Evolutionary conservation across 495 filamentous ascomycete species (phyloP), one percentile per base, ranked within the genome.

Genomic region (Penicillium arizonense): DNA sequence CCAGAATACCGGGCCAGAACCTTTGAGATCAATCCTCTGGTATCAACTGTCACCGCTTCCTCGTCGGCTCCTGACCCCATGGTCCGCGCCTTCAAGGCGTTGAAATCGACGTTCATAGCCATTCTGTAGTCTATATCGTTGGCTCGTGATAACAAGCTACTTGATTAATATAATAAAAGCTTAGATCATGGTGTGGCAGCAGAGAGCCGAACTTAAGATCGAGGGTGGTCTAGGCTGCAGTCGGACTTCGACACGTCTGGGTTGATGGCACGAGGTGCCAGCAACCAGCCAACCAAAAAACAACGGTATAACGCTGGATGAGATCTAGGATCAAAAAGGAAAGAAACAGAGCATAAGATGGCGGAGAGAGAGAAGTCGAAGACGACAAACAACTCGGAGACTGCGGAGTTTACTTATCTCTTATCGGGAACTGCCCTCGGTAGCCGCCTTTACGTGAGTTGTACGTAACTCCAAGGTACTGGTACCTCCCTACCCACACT

Each of bases 1-100:
- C 94, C 91, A 8, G 91, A 94, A 69, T 98, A 98, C 52, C 94
- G 76, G 14, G 94, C 93, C 36, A 98, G 80, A 1, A 97, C 91
- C 71, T 99, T 99, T 69, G 97, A 96, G 53, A 99, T 97, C 58
- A 99, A 75, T 26, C 92, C 95, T 59, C 95, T 78, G 21, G 94
- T 99, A 64, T 99, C 96, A 49, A 97, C 95, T 0, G 95, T 99
- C 33, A 99, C 95, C n/a, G 94, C 95, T 66, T 96, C 92, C 62
- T 97, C 94, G 52, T 94, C 90, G 43, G 88, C 86, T 26, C 90
- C 87, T 38, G 90, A 86, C 38, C 81, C 84, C 78, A 98, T 80
- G 13, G 94, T 92, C 64, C 88, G 89, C 47, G 91, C 89, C 55
- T 89, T 86, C 41, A 98, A 79, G 56, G 85, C 84, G 62, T 86